phyloP scores from a whole-genome alignment of 345 rosid species.

The Sapria himalayana region DNA sequence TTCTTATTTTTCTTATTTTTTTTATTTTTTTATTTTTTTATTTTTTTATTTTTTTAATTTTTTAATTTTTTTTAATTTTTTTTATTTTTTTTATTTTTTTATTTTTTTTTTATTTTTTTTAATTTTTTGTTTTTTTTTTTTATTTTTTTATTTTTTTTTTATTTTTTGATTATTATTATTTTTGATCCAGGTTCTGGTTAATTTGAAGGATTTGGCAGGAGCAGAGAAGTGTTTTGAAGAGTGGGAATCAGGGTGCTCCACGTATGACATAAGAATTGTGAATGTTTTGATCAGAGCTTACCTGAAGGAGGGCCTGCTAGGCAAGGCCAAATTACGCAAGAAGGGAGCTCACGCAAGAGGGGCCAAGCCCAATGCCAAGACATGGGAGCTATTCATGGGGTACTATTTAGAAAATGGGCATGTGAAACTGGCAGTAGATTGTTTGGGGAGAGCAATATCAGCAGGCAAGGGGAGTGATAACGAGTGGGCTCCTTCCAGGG shows the following conservation, averaged over 20 bases:
- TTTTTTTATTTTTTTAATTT: too few relatives aligned
- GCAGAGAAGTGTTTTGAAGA: conserved; percentile 82
- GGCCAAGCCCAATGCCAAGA: conserved; percentile 53
- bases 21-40: too few relatives aligned
- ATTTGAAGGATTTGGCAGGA: conserved; percentile 72
- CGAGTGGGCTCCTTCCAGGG: conserved; percentile 64
- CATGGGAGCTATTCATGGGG: conserved; percentile 61
- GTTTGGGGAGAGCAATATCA: conserved; percentile 44
- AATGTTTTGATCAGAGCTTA: conserved; percentile 62
- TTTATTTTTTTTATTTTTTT: too few relatives aligned
- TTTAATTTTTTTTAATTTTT: too few relatives aligned
- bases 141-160: too few relatives aligned
- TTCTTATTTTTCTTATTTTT: too few relatives aligned
- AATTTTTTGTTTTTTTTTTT: too few relatives aligned
- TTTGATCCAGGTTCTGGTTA: conserved; percentile 67
- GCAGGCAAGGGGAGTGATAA: conserved; percentile 46
- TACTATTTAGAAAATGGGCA: conserved; percentile 40
- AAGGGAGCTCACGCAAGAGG: conserved; percentile 48
- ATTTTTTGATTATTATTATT: too few relatives aligned
- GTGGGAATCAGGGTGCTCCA: conserved; percentile 54
- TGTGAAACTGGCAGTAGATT: conserved; percentile 31
- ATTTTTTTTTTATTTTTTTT: too few relatives aligned
- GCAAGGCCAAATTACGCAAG: conserved; percentile 53
- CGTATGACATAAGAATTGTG: conserved; percentile 51
- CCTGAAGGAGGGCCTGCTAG: conserved; percentile 29